These are phyloP conservation scores for Scheffersomyces stambukii DNA, from an alignment of 1,139 yeast species.

Conservation along the genomic window DNA sequence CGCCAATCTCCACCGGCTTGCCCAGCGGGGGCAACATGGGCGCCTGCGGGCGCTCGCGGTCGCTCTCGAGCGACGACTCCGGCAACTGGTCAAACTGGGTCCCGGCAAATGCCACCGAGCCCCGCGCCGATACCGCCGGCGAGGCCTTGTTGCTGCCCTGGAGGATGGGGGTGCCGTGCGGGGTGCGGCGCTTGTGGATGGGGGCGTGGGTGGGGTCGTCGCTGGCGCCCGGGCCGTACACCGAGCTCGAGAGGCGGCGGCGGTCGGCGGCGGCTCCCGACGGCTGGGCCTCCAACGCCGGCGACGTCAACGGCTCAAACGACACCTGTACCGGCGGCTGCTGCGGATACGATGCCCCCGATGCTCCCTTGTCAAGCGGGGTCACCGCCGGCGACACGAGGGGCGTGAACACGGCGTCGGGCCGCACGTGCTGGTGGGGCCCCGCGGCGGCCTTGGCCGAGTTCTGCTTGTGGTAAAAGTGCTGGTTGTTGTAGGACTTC, in stretches of 20 bases:
- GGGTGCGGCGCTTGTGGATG: slow-evolving; percentile 36
- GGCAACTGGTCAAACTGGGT: slow-evolving; percentile 31
- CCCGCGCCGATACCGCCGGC: slow-evolving; percentile 12
- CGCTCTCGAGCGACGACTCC: slow-evolving; percentile 21
- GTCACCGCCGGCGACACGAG: slow-evolving; percentile 72
- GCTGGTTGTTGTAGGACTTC: slow-evolving; percentile 41
- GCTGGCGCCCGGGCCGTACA: slow-evolving; percentile 29
- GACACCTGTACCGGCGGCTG: slow-evolving; percentile 30
- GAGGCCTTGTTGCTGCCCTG: slow-evolving; percentile 20
- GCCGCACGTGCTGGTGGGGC: slow-evolving; percentile 30
- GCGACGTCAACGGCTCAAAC: slow-evolving; percentile 57
- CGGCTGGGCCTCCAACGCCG: slow-evolving; percentile 54
- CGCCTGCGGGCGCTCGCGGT: slow-evolving; percentile 6
- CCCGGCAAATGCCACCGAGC: slow-evolving; percentile 1
- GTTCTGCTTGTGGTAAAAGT: slow-evolving; percentile 34
- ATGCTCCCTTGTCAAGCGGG: slow-evolving; percentile 43
- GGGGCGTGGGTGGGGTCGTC: slow-evolving; percentile 20
- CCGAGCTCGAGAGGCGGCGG: slow-evolving; percentile 33
- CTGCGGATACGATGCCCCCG: slow-evolving; percentile 16
- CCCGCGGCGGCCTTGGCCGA: slow-evolving; percentile 3
- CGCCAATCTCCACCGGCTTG: slow-evolving; percentile 15
- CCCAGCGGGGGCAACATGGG: slow-evolving; percentile 40
- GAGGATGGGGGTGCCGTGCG: slow-evolving; percentile 46
- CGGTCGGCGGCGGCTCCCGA: slow-evolving; percentile 15
- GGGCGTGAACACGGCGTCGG: slow-evolving; percentile 63